phyloP scores from a whole-genome alignment of 2,329 filamentous ascomycete species.

The Periconia sp. region DNA sequence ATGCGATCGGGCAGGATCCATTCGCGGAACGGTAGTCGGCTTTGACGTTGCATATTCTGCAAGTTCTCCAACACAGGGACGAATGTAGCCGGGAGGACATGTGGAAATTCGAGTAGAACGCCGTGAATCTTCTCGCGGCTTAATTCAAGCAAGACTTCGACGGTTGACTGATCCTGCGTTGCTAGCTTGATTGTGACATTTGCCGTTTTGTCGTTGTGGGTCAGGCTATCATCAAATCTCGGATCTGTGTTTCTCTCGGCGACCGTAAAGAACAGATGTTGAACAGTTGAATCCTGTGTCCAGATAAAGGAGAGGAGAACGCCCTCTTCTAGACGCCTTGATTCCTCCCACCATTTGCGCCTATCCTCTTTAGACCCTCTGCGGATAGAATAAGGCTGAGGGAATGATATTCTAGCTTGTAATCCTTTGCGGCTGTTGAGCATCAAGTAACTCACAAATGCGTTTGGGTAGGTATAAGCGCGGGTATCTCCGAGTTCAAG shows the following conservation, averaged over 20 bases:
- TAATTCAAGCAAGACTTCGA: conserved; percentile 15
- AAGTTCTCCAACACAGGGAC: conserved; percentile 28
- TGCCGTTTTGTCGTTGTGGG: conserved; percentile 4
- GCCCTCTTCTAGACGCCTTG: conserved; percentile 23
- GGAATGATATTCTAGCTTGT: conserved; percentile 24
- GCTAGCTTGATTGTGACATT: conserved; percentile 20
- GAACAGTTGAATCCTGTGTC: conserved; percentile 9
- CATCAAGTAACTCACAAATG: conserved; percentile 18
- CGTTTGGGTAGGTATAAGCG: conserved; percentile 20
- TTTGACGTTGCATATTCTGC: conserved; percentile 25
- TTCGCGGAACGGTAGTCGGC: conserved; percentile 26
- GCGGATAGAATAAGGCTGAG: conserved; percentile 17
- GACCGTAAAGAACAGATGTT: conserved; percentile 32
- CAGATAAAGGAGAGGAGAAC: conserved; percentile 31
- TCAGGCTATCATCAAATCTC: conserved; percentile 9
- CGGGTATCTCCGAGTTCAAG: conserved; percentile 20
- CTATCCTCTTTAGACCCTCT: conserved; percentile 11
- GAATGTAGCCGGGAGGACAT: conserved; percentile 33
- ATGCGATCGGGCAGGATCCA: conserved; percentile 27
- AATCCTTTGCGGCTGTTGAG: conserved; percentile 21
- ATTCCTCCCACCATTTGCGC: conserved; percentile 34
- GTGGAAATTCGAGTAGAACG: conserved; percentile 29
- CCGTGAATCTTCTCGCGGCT: conserved; percentile 13
- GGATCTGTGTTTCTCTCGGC: conserved; percentile 10
- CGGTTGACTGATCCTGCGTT: conserved; percentile 12